phyloP scores from a whole-genome alignment of 768 basidiomycete species.

The Dentipellis sp. region DNA sequence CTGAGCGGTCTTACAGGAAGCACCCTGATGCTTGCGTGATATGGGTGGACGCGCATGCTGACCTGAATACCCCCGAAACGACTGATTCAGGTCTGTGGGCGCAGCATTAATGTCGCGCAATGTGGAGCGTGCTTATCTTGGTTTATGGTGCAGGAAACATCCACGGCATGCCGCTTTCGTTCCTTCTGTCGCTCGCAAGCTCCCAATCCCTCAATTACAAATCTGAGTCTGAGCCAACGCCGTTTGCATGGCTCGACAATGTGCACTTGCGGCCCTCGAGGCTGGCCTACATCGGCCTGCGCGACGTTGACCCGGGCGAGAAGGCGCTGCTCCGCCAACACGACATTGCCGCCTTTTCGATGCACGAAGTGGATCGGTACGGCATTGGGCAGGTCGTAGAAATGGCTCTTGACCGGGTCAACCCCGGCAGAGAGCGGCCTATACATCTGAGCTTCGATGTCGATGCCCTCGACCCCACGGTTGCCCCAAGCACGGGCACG shows the following conservation, averaged over 20 bases:
- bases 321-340: slow-evolving; percentile 82
- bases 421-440: slow-evolving; percentile 72
- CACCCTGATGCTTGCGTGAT: slow-evolving; percentile 80
- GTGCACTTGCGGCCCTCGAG: slow-evolving; percentile 53
- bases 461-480: slow-evolving; percentile 86
- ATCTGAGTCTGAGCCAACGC: neutral
- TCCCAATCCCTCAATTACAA: slow-evolving; percentile 2
- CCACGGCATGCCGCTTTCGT: slow-evolving; percentile 97
- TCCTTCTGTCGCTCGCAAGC: slow-evolving; percentile 47
- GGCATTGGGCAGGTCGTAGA: slow-evolving; percentile 94
- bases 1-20: slow-evolving; percentile 7
- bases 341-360: slow-evolving; percentile 60
- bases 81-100: slow-evolving; percentile 58
- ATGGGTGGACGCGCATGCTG: slow-evolving; percentile 97
- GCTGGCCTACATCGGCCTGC: slow-evolving; percentile 94
- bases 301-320: slow-evolving; percentile 87
- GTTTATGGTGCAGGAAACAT: slow-evolving; percentile 61
- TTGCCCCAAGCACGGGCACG: slow-evolving; percentile 94
- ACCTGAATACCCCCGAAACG: slow-evolving; percentile 85
- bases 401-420: slow-evolving; percentile 93
- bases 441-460: slow-evolving; percentile 98
- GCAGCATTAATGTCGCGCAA: neutral
- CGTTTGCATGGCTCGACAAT: slow-evolving; percentile 53
- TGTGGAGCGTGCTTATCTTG: neutral
- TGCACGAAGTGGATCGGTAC: slow-evolving; percentile 63